Base-by-base conservation (phyloP, 805 yeast species). In the Metschnikowia chrysomelidarum region DNA sequence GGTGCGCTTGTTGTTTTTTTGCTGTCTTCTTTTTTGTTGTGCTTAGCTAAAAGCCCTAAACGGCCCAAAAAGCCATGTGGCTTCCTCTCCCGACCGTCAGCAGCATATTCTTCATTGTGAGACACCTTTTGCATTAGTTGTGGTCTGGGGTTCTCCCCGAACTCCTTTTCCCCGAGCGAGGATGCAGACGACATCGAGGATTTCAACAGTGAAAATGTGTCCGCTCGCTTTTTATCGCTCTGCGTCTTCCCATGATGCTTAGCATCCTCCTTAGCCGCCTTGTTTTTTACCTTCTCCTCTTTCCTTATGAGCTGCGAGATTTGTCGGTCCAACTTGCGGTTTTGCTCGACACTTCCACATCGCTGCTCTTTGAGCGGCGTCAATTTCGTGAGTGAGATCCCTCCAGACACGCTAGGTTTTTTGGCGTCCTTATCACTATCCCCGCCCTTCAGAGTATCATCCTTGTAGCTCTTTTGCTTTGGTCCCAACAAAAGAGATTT, bases 251-350 rank as follows among this genome's bases (percentile, higher is more conserved):
- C 43, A 15, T 36, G 36, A 20, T 21, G 11, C 20, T 30, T 42
- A 28, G 33, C 40, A 19, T 43, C 54, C 8, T 41, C 38, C 27
- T 36, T 50, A 23, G 41, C 50, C 5, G 32, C 47, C 37, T 43
- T 44, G 19, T 32, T 19, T 42, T 48, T 53, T 27, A 38, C 14
- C 27, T 56, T 57, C 33, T 58, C 67, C 17, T 62, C 68, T 21
- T 53, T 50, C 37, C 56, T 60, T 23, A 60, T 53, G 38, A 56
- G 30, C 30, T 57, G 60, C n/a, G 61, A 51, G 15, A 62, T 57
- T 21, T 58, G 44, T 42, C 51, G 57, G 42, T 64, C 69, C 8
- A 62, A 31, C 24, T 61, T 64, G 26, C 51, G 49, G 43, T 54
- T 59, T 36, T 27, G 38, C 22, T 40, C 40, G 16, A 38, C 25